These are phyloP conservation scores for Neurospora sp. DNA, from an alignment of 495 filamentous ascomycete species.

Conservation along the genomic window DNA sequence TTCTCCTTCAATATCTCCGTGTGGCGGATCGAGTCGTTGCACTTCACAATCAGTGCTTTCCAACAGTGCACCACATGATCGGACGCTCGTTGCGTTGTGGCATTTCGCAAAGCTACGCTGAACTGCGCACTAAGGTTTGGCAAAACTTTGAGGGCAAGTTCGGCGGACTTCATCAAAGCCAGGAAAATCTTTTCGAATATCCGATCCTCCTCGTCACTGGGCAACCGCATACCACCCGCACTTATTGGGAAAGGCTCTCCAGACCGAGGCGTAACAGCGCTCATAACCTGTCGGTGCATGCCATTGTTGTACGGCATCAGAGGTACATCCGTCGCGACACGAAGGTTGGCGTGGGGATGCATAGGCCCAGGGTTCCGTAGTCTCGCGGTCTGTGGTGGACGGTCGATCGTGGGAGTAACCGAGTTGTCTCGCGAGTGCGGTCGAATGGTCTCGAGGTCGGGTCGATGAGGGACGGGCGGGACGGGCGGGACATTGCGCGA, in stretches of 20 bases:
- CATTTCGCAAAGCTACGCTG: slow-evolving; percentile 33
- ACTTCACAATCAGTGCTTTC: slow-evolving; percentile 59
- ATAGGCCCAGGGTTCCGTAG: slow-evolving; percentile 35
- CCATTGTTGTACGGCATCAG: slow-evolving; percentile 31
- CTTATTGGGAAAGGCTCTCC: slow-evolving; percentile 65
- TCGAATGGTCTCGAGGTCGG: slow-evolving; percentile 31
- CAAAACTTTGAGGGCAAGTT: slow-evolving; percentile 54
- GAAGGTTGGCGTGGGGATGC: slow-evolving; percentile 42
- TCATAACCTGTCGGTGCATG: slow-evolving; percentile 36
- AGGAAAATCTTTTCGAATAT: slow-evolving; percentile 73
- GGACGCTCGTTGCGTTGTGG: slow-evolving; percentile 29
- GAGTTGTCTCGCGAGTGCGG: slow-evolving; percentile 41
- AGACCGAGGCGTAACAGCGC: slow-evolving; percentile 60
- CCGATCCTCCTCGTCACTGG: slow-evolving; percentile 57
- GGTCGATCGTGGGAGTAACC: slow-evolving; percentile 52
- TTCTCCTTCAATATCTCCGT: slow-evolving; percentile 58
- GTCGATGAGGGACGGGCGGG: slow-evolving; percentile 14
- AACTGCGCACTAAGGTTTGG: slow-evolving; percentile 58
- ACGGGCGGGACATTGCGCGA: slow-evolving; percentile 5
- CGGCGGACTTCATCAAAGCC: slow-evolving; percentile 56
- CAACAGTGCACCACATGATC: slow-evolving; percentile 52
- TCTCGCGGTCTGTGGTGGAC: slow-evolving; percentile 37
- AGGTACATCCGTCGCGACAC: slow-evolving; percentile 40
- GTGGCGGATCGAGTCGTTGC: slow-evolving; percentile 50
- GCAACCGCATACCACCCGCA: slow-evolving; percentile 27